Base-by-base conservation (phyloP, 306 rosid species). In the Dryas drummondii region DNA sequence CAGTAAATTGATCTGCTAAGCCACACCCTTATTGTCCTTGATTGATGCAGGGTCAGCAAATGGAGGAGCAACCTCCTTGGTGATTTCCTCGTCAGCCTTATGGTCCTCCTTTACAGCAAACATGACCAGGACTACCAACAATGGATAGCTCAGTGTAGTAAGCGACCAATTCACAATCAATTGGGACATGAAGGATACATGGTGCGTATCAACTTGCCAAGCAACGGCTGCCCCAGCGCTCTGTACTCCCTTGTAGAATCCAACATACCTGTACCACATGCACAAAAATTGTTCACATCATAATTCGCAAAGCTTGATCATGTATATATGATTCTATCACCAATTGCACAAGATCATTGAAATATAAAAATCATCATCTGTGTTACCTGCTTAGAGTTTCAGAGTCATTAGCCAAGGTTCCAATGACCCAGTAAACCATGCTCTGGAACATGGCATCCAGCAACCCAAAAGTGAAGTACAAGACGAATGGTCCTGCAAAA, bases 161-260 rank as follows among this genome's bases (percentile, higher is more conserved):
- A 92, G 88, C 1, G 59, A 80, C 93, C 91, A 90, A 62, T 92
- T 94, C 73, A 84, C 83, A 62, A 88, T 76, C 85, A 94, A 77
- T 57, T 94, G 97, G 11, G 77, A 2, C 79, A 84, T 70, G 45
- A 81, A 84, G 4, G 97, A 84, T n/a, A 86, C 87, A 5, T 72
- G 80, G 15, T 2, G 87, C 37, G 79, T 72, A 71, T 92, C 99
- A 32, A 87, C 85, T 81, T 94, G 99, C 99, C 99, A 94, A 11
- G 99, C 99, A 49, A 89, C 92, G 12, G 97, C 99, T 4, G 90
- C 99, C 15, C 99, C 99, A 10, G 99, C 99, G 84, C 99, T 94
- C 59, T 94, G 99, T 60, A 92, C 76, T 10, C 99, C 99, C 81
- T 90, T 94, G 9, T 88, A 94, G 75, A 94, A 94, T 27, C 99